A percentile compares a stretch with the other conserved stretches of the same genome.
phyloP scores from a whole-genome alignment of 2,329 filamentous ascomycete genomes.

The Dryadomyces sulphureus region DNA sequence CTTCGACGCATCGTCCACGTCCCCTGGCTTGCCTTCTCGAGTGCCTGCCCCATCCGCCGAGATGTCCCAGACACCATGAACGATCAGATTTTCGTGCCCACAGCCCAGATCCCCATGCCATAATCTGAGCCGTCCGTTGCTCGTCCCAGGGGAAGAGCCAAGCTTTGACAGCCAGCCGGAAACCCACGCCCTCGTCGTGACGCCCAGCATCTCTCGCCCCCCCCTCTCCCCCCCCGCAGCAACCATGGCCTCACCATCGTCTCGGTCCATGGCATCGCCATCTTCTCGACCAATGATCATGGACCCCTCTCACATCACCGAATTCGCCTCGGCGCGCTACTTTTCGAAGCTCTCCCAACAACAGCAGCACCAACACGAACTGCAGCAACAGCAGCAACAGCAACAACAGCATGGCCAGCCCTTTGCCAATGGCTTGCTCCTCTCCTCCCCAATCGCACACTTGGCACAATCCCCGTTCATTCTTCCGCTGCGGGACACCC shows the following conservation, averaged over 20 bases:
- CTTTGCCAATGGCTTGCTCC: background rate
- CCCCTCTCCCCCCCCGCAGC: background rate
- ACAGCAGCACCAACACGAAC: conserved; percentile 20
- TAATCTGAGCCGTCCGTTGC: conserved; percentile 1
- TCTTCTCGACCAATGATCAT: conserved; percentile 24
- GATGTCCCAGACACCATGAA: conserved; percentile 4
- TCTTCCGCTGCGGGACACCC: conserved; percentile 31
- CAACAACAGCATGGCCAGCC: conserved; percentile 11
- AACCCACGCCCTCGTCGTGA: background rate
- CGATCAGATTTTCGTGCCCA: background rate
- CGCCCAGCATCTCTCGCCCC: background rate
- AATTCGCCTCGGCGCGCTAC: conserved; percentile 52
- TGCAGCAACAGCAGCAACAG: conserved; percentile 20
- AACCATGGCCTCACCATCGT: background rate
- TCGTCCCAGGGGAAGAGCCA: background rate
- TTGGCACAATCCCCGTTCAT: conserved; percentile 28
- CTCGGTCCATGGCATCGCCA: conserved; percentile 6
- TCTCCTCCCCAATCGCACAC: conserved; percentile 11
- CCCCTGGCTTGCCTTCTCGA: background rate
- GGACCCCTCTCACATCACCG: conserved; percentile 49
- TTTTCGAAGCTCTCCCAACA: conserved; percentile 46
- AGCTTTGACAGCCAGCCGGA: background rate
- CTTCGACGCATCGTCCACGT: background rate
- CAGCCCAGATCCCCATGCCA: background rate
- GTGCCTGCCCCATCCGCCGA: background rate